Evolutionary conservation across 1,284 basidiomycete species (phyloP).

Genomic region (Melampsora abietis-canadensis): DNA sequence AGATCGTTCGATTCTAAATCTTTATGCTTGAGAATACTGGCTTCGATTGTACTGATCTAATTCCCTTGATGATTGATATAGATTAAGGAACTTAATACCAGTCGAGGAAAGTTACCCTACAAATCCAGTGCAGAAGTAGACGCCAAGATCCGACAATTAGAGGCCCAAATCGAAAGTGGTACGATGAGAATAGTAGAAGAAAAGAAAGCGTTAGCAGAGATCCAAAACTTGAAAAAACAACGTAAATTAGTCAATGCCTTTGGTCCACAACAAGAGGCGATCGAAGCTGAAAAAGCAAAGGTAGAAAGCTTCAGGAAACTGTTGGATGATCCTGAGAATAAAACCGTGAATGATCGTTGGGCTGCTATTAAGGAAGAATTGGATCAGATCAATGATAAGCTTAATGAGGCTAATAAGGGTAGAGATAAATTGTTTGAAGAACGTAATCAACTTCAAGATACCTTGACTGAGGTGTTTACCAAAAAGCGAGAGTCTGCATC

Average conservation of each 20-base stretch:
- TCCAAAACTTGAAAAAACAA: conserved; percentile 66
- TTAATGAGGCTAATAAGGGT: conserved; percentile 77
- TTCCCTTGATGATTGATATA: conserved; percentile 6
- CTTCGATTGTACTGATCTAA: not conserved
- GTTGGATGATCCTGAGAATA: conserved; percentile 86
- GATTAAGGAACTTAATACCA: conserved; percentile 37
- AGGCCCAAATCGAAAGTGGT: conserved; percentile 86
- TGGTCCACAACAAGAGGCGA: conserved; percentile 70
- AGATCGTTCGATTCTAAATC: not conserved
- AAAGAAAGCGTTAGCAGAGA: conserved; percentile 88
- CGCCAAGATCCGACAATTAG: conserved; percentile 63
- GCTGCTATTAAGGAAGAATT: conserved; percentile 81
- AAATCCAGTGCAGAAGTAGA: conserved; percentile 32
- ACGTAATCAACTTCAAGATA: conserved; percentile 67
- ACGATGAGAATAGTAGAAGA: conserved; percentile 90
- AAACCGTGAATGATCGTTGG: conserved; percentile 75
- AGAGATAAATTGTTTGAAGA: conserved; percentile 83
- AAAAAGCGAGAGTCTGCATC: conserved; percentile 72
- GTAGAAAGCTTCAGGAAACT: conserved; percentile 77
- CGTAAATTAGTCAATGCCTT: conserved; percentile 73
- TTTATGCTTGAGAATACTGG: not conserved
- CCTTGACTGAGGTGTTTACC: conserved; percentile 66
- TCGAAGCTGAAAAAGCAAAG: conserved; percentile 72
- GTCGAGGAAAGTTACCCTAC: conserved; percentile 19
- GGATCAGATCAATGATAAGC: conserved; percentile 77